Evolutionary conservation across 805 yeast genomes (phyloP).

Genomic region (Zygoascus biomembranicola): DNA sequence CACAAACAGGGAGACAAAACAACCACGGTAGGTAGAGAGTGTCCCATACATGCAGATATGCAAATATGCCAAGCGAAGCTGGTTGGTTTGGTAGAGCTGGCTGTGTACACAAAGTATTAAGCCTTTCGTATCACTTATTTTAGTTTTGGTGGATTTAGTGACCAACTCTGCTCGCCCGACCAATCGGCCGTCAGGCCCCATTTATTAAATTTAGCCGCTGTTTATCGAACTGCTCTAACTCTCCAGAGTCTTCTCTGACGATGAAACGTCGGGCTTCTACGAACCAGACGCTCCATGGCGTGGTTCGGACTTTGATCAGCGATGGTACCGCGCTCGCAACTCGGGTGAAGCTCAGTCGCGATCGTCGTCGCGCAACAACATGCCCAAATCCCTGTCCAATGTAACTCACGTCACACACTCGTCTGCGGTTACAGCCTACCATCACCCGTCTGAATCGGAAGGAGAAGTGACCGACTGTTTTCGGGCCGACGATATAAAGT

Average conservation of each 20-base stretch:
- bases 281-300: constrained; percentile 15
- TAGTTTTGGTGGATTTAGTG: too few relatives aligned
- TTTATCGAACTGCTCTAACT: too few relatives aligned
- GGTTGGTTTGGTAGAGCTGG: too few relatives aligned
- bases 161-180: too few relatives aligned
- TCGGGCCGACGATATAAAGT: background rate
- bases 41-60: background rate
- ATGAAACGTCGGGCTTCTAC: constrained; percentile 4
- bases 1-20: background rate
- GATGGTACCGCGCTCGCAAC: constrained; percentile 6
- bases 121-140: too few relatives aligned
- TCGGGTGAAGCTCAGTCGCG: background rate
- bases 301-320: constrained; percentile 10
- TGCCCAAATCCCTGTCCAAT: background rate
- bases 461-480: background rate
- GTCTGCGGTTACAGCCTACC: background rate
- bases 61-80: background rate
- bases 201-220: too few relatives aligned
- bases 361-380: background rate
- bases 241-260: background rate
- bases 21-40: background rate
- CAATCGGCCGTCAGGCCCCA: too few relatives aligned
- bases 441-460: background rate
- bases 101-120: too few relatives aligned
- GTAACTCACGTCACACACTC: background rate